A percentile compares a stretch with the other conserved stretches of the same genome.
Conservation (phyloP, 2,329 filamentous ascomycete genomes). For the Stachybotrys elegans region DNA sequence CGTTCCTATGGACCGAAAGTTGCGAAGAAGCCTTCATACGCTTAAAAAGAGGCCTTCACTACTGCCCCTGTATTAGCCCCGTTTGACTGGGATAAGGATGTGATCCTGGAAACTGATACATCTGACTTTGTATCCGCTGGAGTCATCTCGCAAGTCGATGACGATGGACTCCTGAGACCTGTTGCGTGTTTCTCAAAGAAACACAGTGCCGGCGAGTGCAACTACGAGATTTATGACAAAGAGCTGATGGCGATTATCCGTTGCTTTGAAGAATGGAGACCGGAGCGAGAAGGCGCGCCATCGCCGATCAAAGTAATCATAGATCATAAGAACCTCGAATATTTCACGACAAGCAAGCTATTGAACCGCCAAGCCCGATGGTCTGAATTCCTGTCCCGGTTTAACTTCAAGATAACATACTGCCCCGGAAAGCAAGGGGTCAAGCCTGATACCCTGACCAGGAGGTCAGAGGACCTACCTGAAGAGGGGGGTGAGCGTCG, state of each 20-base stretch:
- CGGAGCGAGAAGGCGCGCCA: background rate
- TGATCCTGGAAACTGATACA: background rate
- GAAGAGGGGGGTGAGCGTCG: background rate
- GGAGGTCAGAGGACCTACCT: background rate
- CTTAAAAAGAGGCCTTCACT: background rate
- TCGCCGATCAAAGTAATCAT: background rate
- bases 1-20: background rate
- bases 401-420: background rate
- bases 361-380: background rate
- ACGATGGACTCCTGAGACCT: background rate
- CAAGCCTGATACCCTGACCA: background rate
- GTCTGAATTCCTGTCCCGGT: background rate
- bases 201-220: background rate
- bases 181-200: constrained; percentile 1
- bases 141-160: background rate
- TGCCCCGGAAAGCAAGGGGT: background rate
- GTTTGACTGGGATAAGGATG: background rate
- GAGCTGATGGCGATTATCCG: constrained; percentile 1
- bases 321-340: background rate
- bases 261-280: background rate
- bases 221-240: constrained; percentile 3
- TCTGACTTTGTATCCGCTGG: background rate
- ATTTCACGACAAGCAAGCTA: constrained; percentile 1
- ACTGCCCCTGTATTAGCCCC: background rate
- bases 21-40: background rate